Percentiles rank a stretch among this genome's conserved stretches.
These are phyloP conservation scores for Aspergillus sp. DNA, from an alignment of 2,329 filamentous ascomycete genomes.

Conservation along the genomic window DNA sequence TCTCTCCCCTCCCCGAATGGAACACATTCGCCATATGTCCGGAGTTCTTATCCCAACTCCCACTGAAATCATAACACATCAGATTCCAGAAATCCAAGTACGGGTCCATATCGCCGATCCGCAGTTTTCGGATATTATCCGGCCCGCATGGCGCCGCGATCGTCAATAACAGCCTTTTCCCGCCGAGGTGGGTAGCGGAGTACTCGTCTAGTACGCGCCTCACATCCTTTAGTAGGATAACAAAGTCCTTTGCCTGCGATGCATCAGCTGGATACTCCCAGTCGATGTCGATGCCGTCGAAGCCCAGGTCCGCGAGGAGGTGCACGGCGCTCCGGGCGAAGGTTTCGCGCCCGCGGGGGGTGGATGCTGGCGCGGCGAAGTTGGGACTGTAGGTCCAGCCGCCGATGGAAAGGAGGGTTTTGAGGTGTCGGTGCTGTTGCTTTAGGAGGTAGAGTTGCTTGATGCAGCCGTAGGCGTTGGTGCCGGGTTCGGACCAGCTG, in stretches of 20 bases:
- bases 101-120: slow-evolving; percentile 48
- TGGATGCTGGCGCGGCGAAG: slow-evolving; percentile 66
- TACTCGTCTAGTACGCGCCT: slow-evolving; percentile 22
- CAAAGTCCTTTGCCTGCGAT: slow-evolving; percentile 36
- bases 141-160: slow-evolving; percentile 40
- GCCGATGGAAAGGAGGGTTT: slow-evolving; percentile 78
- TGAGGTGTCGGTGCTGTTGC: slow-evolving; percentile 72
- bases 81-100: slow-evolving; percentile 56
- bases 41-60: slow-evolving; percentile 71
- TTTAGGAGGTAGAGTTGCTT: slow-evolving; percentile 77
- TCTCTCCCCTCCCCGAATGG: slow-evolving; percentile 55
- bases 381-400: slow-evolving; percentile 77
- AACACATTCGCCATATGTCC: slow-evolving; percentile 83
- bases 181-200: slow-evolving; percentile 13
- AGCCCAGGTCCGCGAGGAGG: slow-evolving; percentile 75
- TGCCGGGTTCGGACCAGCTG: slow-evolving; percentile 66
- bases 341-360: slow-evolving; percentile 56
- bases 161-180: slow-evolving; percentile 47
- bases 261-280: slow-evolving; percentile 40
- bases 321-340: slow-evolving; percentile 71
- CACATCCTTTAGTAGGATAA: slow-evolving; percentile 35
- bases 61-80: slow-evolving; percentile 87
- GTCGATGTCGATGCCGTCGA: slow-evolving; percentile 52
- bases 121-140: slow-evolving; percentile 24
- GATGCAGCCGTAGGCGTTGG: slow-evolving; percentile 72